Percentiles rank a stretch among this genome's conserved stretches.
Conservation (phyloP, 176 grass and related monocot genomes). For the Avena atlantica region DNA sequence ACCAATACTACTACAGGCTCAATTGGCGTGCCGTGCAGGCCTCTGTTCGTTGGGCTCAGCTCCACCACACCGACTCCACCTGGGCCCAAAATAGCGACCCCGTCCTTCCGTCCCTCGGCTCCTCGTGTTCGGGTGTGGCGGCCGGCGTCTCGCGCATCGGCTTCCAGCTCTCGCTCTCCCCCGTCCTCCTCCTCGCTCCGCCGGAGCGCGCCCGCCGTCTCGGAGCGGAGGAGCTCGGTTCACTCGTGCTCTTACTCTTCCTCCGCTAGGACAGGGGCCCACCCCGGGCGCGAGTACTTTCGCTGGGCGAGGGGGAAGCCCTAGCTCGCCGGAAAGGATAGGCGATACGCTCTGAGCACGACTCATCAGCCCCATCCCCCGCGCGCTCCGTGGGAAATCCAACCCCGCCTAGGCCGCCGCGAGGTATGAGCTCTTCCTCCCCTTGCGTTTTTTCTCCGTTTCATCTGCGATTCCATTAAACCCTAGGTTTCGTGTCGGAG, state of each 20-base stretch:
- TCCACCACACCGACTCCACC: too few relatives aligned
- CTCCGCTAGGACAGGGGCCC: background rate
- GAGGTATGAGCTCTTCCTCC: background rate
- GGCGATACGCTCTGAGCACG: background rate
- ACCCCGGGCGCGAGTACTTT: background rate
- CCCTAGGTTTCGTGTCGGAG: background rate
- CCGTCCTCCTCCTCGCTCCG: background rate
- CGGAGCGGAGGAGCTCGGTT: background rate
- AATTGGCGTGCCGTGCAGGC: too few relatives aligned
- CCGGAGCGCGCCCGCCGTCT: background rate
- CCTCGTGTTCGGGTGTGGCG: slow-evolving; percentile 10
- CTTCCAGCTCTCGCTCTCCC: background rate
- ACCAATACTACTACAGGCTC: too few relatives aligned
- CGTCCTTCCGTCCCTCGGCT: background rate
- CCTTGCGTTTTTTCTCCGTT: background rate
- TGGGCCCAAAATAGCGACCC: background rate
- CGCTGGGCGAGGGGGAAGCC: background rate
- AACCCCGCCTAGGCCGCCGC: background rate
- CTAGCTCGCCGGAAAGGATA: background rate
- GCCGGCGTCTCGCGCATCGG: background rate
- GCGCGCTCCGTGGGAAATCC: too few relatives aligned
- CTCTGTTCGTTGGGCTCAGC: background rate
- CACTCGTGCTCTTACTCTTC: background rate
- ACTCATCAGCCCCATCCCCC: too few relatives aligned
- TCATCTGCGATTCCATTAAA: background rate